Evolutionary conservation across 306 rosid genomes (phyloP).

Genomic region (Aeschynomene evenia): DNA sequence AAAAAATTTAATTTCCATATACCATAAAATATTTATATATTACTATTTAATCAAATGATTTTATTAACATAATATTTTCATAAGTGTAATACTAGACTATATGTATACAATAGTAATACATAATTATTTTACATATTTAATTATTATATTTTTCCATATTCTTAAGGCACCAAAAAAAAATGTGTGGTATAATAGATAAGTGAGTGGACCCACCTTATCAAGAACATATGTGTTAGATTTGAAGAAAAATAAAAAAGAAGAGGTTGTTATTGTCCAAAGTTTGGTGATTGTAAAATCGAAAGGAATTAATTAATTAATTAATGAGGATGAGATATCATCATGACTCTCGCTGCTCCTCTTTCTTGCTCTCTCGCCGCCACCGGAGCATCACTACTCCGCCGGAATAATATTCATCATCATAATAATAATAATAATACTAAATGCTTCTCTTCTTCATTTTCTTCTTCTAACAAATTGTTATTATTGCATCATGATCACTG

Average conservation of each 20-base stretch:
- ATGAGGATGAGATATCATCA: too few relatives aligned
- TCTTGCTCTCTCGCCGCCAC: slow-evolving; percentile 49
- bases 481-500: slow-evolving; percentile 12
- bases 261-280: slow-evolving; percentile 34
- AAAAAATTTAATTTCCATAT: too few relatives aligned
- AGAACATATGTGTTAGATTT: neutral
- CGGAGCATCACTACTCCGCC: slow-evolving; percentile 25
- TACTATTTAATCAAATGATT: too few relatives aligned
- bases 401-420: neutral
- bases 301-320: too few relatives aligned
- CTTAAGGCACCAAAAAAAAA: neutral
- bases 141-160: too few relatives aligned
- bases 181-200: neutral
- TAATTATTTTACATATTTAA: too few relatives aligned
- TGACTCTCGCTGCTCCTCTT: slow-evolving; percentile 61
- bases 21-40: too few relatives aligned
- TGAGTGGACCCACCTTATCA: slow-evolving; percentile 48
- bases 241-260: slow-evolving; percentile 29
- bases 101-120: too few relatives aligned
- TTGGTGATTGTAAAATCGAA: slow-evolving; percentile 37
- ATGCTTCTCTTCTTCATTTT: slow-evolving; percentile 1
- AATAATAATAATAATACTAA: neutral
- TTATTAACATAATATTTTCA: too few relatives aligned
- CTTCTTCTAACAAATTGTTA: neutral
- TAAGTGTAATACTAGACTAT: too few relatives aligned